Conservation (phyloP, 768 basidiomycete genomes). For the Calvatia gigantea region DNA sequence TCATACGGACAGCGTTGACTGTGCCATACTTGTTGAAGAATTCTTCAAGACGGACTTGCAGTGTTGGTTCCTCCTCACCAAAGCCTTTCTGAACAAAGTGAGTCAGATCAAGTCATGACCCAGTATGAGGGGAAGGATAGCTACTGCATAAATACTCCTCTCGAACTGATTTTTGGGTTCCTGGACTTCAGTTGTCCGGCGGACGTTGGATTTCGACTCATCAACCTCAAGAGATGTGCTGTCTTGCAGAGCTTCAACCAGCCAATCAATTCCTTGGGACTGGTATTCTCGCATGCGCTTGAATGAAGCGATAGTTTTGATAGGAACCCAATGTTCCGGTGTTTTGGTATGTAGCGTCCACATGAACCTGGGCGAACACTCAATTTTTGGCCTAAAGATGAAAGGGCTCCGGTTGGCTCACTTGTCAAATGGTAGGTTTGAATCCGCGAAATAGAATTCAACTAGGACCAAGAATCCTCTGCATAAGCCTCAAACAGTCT, state of each 20-base stretch:
- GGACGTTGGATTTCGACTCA: conserved; percentile 66
- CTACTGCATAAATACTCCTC: conserved; percentile 84
- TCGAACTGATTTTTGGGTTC: conserved; percentile 78
- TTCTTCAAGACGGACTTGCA: conserved; percentile 72
- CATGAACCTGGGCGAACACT: conserved; percentile 67
- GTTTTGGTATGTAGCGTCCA: conserved; percentile 85
- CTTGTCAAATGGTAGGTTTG: conserved; percentile 94
- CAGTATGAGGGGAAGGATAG: conserved; percentile 26
- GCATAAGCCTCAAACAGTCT: not conserved
- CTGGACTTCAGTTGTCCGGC: conserved; percentile 71
- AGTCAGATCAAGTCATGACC: not conserved
- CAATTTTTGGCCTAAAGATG: not conserved
- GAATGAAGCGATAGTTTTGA: conserved; percentile 86
- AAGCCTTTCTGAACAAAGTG: conserved; percentile 77
- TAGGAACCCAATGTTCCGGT: conserved; percentile 85
- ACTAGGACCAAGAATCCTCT: conserved; percentile 43
- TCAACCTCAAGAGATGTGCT: conserved; percentile 68
- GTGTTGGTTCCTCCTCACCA: conserved; percentile 54
- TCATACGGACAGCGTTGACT: conserved; percentile 83
- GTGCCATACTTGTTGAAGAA: conserved; percentile 79
- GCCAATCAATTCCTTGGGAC: conserved; percentile 59
- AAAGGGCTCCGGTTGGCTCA: conserved; percentile 25
- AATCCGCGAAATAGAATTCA: conserved; percentile 95
- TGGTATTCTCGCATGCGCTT: conserved; percentile 86
- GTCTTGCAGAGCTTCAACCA: conserved; percentile 60